These are phyloP conservation scores for Pythium phragmitis DNA, from an alignment of 352 stramenopile species.

Conservation along the genomic window DNA sequence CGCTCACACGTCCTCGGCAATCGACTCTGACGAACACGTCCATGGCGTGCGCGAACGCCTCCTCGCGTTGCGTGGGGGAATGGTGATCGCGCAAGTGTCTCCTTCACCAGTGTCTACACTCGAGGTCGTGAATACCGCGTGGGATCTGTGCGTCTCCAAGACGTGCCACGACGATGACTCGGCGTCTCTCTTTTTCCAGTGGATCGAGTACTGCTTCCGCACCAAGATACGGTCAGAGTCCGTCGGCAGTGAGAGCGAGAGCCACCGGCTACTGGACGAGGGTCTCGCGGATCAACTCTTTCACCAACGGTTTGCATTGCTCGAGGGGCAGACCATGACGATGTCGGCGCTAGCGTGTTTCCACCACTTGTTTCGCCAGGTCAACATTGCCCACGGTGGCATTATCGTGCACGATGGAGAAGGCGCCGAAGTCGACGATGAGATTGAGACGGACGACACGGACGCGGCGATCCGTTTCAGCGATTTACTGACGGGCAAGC, in stretches of 20 bases:
- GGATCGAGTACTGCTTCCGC: constrained; percentile 61
- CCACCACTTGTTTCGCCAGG: constrained; percentile 57
- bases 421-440: constrained; percentile 11
- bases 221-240: constrained; percentile 21
- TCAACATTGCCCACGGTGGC: constrained; percentile 48
- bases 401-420: constrained; percentile 23
- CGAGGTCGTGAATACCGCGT: constrained; percentile 27
- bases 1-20: not conserved
- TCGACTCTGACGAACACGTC: constrained; percentile 12
- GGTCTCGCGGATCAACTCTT: constrained; percentile 27
- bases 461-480: constrained; percentile 18
- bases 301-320: constrained; percentile 38
- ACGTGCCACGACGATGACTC: constrained; percentile 42
- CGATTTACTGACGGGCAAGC: constrained; percentile 41
- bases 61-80: constrained; percentile 55
- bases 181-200: constrained; percentile 63
- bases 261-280: constrained; percentile 9
- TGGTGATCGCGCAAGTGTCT: constrained; percentile 40
- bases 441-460: constrained; percentile 16
- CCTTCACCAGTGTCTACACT: constrained; percentile 3
- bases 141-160: constrained; percentile 42
- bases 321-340: constrained; percentile 38
- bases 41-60: constrained; percentile 31
- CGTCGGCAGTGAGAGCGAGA: constrained; percentile 2
- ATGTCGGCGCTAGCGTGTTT: constrained; percentile 61